Conservation (phyloP, 2,329 filamentous ascomycete genomes). For the Fusarium falciforme region DNA sequence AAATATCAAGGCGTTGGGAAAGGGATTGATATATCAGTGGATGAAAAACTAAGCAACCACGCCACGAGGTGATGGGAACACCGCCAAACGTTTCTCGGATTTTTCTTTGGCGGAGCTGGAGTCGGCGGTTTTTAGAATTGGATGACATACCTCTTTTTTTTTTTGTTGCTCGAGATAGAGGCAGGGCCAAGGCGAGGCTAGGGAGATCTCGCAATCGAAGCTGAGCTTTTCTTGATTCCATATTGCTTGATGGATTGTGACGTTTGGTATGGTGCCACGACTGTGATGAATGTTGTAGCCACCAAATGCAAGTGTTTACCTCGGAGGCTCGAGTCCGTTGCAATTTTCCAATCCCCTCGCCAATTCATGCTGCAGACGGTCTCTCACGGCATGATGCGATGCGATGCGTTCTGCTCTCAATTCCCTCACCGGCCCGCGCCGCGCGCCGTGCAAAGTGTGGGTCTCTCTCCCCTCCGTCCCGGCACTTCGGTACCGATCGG, state of each 20-base stretch:
- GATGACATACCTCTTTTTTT: conserved; percentile 22
- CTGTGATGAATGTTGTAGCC: not conserved
- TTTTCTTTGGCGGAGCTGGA: conserved; percentile 31
- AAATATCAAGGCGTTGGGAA: conserved; percentile 39
- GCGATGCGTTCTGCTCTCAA: not conserved
- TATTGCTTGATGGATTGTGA: not conserved
- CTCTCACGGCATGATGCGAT: not conserved
- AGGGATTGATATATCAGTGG: conserved; percentile 37
- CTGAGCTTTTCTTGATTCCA: conserved; percentile 7
- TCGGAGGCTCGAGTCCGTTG: not conserved
- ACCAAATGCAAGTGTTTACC: not conserved
- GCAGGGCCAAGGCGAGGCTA: conserved; percentile 24
- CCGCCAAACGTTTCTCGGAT: conserved; percentile 23
- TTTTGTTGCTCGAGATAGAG: conserved; percentile 36
- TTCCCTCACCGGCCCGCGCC: not conserved
- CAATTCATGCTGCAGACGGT: not conserved
- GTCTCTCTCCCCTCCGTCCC: not conserved
- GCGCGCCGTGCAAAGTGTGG: conserved; percentile 4
- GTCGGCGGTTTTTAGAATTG: conserved; percentile 41
- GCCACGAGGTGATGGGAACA: conserved; percentile 8
- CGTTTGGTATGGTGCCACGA: not conserved
- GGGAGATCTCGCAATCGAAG: conserved; percentile 21
- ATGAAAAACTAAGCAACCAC: conserved; percentile 8
- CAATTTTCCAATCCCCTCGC: not conserved
- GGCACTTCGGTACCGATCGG: conserved; percentile 6